Conservation (phyloP, 2,329 filamentous ascomycete genomes). For the Diaporthe sp. region DNA sequence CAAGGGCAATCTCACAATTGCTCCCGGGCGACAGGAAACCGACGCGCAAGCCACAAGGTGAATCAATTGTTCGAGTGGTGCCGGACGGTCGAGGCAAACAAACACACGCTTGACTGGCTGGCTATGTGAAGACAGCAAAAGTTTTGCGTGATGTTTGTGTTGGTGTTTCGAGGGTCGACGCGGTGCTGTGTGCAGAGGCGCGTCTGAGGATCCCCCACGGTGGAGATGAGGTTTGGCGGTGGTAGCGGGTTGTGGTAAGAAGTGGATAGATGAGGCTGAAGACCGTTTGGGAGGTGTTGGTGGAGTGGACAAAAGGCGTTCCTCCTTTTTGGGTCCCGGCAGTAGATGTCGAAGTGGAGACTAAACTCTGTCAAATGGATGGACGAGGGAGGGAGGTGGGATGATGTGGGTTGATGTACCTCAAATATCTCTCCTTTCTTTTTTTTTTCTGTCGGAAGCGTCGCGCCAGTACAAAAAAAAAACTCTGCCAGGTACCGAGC, state of each 20-base stretch:
- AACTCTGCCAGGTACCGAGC: constrained; percentile 42
- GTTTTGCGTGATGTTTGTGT: constrained; percentile 35
- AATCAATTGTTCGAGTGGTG: not conserved
- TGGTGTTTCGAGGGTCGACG: constrained; percentile 36
- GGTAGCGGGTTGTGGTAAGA: constrained; percentile 40
- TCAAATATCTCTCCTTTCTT: constrained; percentile 43
- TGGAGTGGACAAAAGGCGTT: constrained; percentile 42
- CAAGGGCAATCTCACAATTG: constrained; percentile 13
- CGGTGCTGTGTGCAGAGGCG: constrained; percentile 36
- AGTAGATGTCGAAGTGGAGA: constrained; percentile 42
- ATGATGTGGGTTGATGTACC: constrained; percentile 44
- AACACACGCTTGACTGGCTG: not conserved
- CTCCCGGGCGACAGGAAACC: not conserved
- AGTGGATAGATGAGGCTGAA: constrained; percentile 45
- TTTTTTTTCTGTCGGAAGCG: constrained; percentile 38
- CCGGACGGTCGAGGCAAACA: not conserved
- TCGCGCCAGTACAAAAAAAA: constrained; percentile 41
- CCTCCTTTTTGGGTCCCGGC: constrained; percentile 43
- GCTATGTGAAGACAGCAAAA: not conserved
- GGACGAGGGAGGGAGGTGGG: constrained; percentile 43
- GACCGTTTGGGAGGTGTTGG: constrained; percentile 42
- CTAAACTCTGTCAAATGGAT: constrained; percentile 44
- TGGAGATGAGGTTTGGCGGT: constrained; percentile 38
- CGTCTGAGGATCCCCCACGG: constrained; percentile 36
- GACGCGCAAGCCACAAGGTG: constrained; percentile 21